phyloP scores from a whole-genome alignment of 2,329 filamentous ascomycete species.

The Aspergillus jensenii region DNA sequence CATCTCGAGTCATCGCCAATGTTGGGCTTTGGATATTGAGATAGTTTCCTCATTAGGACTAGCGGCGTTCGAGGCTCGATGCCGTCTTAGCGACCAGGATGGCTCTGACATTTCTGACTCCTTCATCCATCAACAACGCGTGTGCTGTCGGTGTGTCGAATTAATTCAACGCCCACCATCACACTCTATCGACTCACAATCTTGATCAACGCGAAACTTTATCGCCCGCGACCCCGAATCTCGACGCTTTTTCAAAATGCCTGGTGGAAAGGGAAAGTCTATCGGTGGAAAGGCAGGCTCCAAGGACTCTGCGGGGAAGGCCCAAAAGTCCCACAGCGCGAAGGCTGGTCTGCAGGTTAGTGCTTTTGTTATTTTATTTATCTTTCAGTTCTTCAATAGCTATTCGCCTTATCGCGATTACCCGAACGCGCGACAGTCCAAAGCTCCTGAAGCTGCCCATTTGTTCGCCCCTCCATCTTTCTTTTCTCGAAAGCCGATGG shows the following conservation, averaged over 20 bases:
- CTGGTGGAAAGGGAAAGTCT: conserved; percentile 93
- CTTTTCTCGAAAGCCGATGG: background rate
- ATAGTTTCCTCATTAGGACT: conserved; percentile 35
- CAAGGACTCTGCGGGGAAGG: conserved; percentile 80
- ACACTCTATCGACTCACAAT: conserved; percentile 21
- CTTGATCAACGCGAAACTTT: conserved; percentile 27
- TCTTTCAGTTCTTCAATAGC: background rate
- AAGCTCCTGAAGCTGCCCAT: background rate
- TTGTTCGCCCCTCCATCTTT: conserved; percentile 1
- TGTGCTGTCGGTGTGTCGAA: conserved; percentile 28
- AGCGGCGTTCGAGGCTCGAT: conserved; percentile 30
- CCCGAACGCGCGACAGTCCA: background rate
- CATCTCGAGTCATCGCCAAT: conserved; percentile 14
- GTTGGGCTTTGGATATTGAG: conserved; percentile 18
- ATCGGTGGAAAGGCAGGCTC: conserved; percentile 88
- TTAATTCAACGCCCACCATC: conserved; percentile 30
- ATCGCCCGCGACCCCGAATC: conserved; percentile 26
- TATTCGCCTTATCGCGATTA: conserved; percentile 1
- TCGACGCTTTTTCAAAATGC: conserved; percentile 50
- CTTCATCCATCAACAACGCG: conserved; percentile 47
- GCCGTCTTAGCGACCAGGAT: conserved; percentile 38
- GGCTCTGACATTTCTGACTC: conserved; percentile 41
- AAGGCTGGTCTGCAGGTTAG: conserved; percentile 94
- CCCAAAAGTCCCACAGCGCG: conserved; percentile 89
- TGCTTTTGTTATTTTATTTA: conserved; percentile 22